phyloP scores from a whole-genome alignment of 306 rosid genomes.

The Spatholobus suberectus region DNA sequence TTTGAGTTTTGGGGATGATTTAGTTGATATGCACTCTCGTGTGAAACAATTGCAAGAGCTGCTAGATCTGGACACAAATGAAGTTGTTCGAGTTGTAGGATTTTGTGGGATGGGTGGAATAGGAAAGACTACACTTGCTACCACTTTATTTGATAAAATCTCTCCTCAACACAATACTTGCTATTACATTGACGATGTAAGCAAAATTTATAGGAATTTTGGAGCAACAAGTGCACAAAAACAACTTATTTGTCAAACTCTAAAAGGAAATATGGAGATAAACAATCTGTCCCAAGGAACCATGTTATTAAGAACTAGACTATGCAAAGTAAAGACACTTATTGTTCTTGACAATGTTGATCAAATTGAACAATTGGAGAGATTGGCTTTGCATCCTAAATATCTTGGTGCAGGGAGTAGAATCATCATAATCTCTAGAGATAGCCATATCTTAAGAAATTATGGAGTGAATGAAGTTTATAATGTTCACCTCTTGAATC shows the following conservation, averaged over 20 bases:
- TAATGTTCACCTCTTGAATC: background rate
- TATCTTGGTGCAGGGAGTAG: slow-evolving; percentile 32
- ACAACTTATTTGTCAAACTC: slow-evolving; percentile 18
- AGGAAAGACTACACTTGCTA: slow-evolving; percentile 40
- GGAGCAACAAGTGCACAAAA: background rate
- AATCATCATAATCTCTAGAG: slow-evolving; percentile 23
- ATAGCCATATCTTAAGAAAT: slow-evolving; percentile 3
- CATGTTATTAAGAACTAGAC: background rate
- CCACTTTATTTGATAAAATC: background rate
- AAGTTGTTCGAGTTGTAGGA: slow-evolving; percentile 28
- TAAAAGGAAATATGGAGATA: background rate
- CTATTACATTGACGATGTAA: slow-evolving; percentile 20
- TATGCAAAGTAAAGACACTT: background rate
- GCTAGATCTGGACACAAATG: background rate
- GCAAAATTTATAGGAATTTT: background rate
- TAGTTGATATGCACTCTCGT: slow-evolving; percentile 31
- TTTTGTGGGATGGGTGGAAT: slow-evolving; percentile 44
- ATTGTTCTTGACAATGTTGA: slow-evolving; percentile 34
- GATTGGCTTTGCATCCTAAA: background rate
- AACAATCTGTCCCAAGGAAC: background rate
- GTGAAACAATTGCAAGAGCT: slow-evolving; percentile 18
- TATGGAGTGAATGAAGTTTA: background rate
- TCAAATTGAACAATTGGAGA: background rate
- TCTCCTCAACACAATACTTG: background rate
- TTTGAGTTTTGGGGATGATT: slow-evolving; percentile 10